Evolutionary conservation across 2,329 filamentous ascomycete genomes (phyloP), one percentile per base, ranked within the genome.

Genomic region (Colletotrichum sp.): DNA sequence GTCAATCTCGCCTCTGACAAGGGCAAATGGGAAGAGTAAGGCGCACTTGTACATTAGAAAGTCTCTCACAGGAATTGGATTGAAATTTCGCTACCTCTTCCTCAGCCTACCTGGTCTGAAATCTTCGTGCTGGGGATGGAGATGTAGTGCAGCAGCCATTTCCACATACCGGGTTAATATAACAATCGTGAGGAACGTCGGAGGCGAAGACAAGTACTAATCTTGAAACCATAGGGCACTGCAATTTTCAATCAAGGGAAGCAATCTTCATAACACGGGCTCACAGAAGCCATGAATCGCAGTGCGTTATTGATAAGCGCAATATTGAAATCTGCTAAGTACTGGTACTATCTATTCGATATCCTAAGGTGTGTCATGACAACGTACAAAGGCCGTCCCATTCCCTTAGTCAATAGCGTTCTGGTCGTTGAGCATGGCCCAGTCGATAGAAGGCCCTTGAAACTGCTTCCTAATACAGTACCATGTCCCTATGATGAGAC

Each of bases 381-480:
- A n/a, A n/a, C 18, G 1, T n/a, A 10, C 18, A 1, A 5, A 3
- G 3, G 38, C 38, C 18, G 2, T 10, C 10, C 5, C 38, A 43
- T 10, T 18, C 8, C 7, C 21, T 60, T 60, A 60, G 6, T 36
- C 30, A 24, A 32, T 57, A 16, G 48, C 28, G 12, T 58, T 68
- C 43, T 30, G 28, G 30, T 26, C 52, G 12, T 66, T 58, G 26
- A 48, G 26, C 30, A 63, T 34, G 5, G 64, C 69, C 60, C 69
- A 66, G 30, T 71, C 43, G 36, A 66, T 66, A 24, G n/a, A 13
- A 6, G 60, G 69, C 9, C 69, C 69, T 36, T 66, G 16, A 43
- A 58, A 71, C 28, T 71, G 18, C 18, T 24, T 15, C 6, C 60
- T 30, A 21, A 57, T 38, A 15, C 26, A 28, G 15, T 18, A 36